These are phyloP conservation scores for Boletus putidus DNA, from an alignment of 1,284 basidiomycete species.

Conservation along the genomic window DNA sequence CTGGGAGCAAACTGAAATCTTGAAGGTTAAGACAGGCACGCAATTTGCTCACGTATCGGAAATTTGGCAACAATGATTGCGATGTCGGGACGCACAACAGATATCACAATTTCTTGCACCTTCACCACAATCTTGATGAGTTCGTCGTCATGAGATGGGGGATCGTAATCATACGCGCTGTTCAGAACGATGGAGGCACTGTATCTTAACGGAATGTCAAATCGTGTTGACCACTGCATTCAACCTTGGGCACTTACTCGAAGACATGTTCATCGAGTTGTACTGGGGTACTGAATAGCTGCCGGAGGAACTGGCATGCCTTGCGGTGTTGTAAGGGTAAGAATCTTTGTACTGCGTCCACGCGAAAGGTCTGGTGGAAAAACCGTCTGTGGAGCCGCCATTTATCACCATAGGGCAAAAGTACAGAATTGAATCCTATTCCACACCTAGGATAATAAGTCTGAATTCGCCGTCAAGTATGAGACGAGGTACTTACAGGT, in stretches of 20 bases:
- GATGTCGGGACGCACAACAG: conserved; percentile 8
- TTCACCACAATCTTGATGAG: conserved; percentile 3
- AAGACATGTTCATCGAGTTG: conserved; percentile 11
- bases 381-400: conserved; percentile 21
- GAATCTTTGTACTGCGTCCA: conserved; percentile 5
- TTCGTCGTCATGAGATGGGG: conserved; percentile 11
- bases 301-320: conserved; percentile 16
- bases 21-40: not conserved
- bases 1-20: not conserved
- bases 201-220: conserved; percentile 5
- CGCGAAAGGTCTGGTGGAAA: conserved; percentile 17
- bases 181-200: conserved; percentile 13
- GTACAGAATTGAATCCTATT: not conserved
- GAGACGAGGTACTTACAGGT: conserved; percentile 11
- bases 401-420: conserved; percentile 11
- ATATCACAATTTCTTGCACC: not conserved
- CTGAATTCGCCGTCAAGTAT: too few relatives aligned
- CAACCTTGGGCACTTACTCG: conserved; percentile 2
- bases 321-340: conserved; percentile 14
- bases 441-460: conserved; percentile 4
- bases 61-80: conserved; percentile 11
- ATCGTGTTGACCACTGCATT: not conserved
- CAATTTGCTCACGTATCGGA: conserved; percentile 15
- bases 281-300: conserved; percentile 10
- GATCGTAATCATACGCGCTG: conserved; percentile 21